Conservation (phyloP, 2,329 filamentous ascomycete species). For the Apiospora aurea region DNA sequence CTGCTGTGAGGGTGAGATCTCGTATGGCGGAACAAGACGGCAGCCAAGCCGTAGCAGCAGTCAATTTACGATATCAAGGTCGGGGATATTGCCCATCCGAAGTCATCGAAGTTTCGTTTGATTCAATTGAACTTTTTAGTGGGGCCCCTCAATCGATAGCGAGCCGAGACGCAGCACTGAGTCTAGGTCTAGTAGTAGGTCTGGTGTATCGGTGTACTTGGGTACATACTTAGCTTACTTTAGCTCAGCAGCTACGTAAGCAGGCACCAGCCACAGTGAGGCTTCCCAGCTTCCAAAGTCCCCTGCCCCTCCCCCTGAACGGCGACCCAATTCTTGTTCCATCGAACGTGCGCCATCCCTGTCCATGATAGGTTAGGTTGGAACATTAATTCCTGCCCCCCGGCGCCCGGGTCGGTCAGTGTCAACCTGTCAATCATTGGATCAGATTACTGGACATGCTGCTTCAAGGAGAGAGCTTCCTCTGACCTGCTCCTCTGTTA, state of each 20-base stretch:
- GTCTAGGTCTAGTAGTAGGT: no score
- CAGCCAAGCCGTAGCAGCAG: background rate
- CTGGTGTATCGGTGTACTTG: background rate
- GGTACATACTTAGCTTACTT: background rate
- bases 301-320: constrained; percentile 13
- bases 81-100: background rate
- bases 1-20: background rate
- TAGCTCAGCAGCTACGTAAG: background rate
- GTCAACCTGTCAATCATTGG: constrained; percentile 20
- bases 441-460: constrained; percentile 7
- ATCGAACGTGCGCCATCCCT: constrained; percentile 20
- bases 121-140: constrained; percentile 28
- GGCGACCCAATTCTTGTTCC: background rate
- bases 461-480: constrained; percentile 15
- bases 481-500: background rate
- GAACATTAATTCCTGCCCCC: constrained; percentile 16
- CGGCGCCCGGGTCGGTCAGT: background rate
- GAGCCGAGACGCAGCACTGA: background rate
- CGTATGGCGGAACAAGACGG: background rate
- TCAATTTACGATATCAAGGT: constrained; percentile 12
- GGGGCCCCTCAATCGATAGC: constrained; percentile 22
- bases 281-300: background rate
- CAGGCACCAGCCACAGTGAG: background rate
- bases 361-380: constrained; percentile 14
- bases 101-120: constrained; percentile 19